phyloP scores from a whole-genome alignment of 352 stramenopile species.

The Globisporangium mamillatum region DNA sequence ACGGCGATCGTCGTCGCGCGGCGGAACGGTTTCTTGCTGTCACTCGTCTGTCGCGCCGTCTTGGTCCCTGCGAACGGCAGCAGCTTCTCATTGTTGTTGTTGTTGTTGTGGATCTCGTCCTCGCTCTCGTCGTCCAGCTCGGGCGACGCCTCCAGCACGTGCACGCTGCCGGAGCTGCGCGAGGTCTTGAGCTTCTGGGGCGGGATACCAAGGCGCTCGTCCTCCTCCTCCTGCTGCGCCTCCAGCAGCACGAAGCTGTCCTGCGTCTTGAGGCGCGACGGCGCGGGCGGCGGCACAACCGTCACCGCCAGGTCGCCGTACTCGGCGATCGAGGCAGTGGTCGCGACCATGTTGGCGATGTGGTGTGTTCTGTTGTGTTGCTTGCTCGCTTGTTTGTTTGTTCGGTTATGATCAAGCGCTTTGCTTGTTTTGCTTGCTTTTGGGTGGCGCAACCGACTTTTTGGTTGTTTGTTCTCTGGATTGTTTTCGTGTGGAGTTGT shows the following conservation, averaged over 20 bases:
- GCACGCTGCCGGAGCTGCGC: slow-evolving; percentile 6
- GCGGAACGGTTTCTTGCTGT: slow-evolving; percentile 30
- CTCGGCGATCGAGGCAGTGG: not conserved
- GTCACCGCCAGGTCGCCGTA: not conserved
- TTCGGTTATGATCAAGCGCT: not conserved
- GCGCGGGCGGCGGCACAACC: not conserved
- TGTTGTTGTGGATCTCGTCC: not conserved
- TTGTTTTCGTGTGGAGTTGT: not conserved
- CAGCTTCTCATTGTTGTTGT: not conserved
- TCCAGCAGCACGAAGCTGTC: slow-evolving; percentile 16
- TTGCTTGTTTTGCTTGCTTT: slow-evolving; percentile 5
- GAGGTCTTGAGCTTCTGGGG: slow-evolving; percentile 6
- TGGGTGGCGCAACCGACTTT: slow-evolving; percentile 7
- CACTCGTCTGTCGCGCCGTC: slow-evolving; percentile 11
- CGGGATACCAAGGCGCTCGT: not conserved
- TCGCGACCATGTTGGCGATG: slow-evolving; percentile 4
- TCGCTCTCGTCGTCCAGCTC: slow-evolving; percentile 15
- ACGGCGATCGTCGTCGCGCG: slow-evolving; percentile 56
- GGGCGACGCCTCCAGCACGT: slow-evolving; percentile 12
- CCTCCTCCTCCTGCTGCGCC: not conserved
- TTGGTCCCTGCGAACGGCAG: not conserved
- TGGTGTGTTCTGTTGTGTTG: not conserved
- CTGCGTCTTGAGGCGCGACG: slow-evolving; percentile 1
- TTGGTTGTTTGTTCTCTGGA: not conserved
- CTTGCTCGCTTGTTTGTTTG: slow-evolving; percentile 5